These are phyloP conservation scores for Xerocomellus dryophilus DNA, from an alignment of 768 basidiomycete genomes.

Conservation along the genomic window DNA sequence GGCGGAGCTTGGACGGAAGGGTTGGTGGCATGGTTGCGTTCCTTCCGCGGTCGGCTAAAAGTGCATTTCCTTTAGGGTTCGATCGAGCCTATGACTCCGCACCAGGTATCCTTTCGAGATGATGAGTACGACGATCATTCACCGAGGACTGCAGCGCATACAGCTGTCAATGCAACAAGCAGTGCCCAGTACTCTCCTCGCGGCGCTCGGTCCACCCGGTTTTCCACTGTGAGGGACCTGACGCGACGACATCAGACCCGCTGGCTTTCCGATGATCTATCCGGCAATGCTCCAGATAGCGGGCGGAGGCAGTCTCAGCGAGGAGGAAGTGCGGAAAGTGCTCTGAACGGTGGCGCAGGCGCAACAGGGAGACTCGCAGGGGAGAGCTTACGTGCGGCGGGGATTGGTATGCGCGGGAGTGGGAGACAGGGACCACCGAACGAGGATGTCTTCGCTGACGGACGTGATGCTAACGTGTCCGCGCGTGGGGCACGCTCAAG, in stretches of 20 bases:
- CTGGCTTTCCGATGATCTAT: constrained; percentile 52
- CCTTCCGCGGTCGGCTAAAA: constrained; percentile 1
- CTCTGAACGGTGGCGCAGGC: constrained; percentile 43
- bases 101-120: constrained; percentile 28
- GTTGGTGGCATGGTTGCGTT: constrained; percentile 29
- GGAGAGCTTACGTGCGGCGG: constrained; percentile 70
- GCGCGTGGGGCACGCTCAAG: constrained; percentile 17
- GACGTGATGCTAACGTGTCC: constrained; percentile 18
- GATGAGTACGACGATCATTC: constrained; percentile 20
- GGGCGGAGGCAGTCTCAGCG: constrained; percentile 57
- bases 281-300: constrained; percentile 20
- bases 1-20: constrained; percentile 40
- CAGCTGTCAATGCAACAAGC: constrained; percentile 20
- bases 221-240: constrained; percentile 49
- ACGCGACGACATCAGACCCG: constrained; percentile 49
- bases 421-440: constrained; percentile 25
- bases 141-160: constrained; percentile 25
- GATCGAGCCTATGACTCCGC: constrained; percentile 41
- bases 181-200: constrained; percentile 28
- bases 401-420: constrained; percentile 45
- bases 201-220: constrained; percentile 33
- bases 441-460: constrained; percentile 38
- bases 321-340: constrained; percentile 70
- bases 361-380: constrained; percentile 54
- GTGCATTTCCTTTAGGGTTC: constrained; percentile 23